Evolutionary conservation across 108 stramenopile genomes (phyloP), one percentile per base, ranked within the genome.

Genomic region (Nitzschia sp.): DNA sequence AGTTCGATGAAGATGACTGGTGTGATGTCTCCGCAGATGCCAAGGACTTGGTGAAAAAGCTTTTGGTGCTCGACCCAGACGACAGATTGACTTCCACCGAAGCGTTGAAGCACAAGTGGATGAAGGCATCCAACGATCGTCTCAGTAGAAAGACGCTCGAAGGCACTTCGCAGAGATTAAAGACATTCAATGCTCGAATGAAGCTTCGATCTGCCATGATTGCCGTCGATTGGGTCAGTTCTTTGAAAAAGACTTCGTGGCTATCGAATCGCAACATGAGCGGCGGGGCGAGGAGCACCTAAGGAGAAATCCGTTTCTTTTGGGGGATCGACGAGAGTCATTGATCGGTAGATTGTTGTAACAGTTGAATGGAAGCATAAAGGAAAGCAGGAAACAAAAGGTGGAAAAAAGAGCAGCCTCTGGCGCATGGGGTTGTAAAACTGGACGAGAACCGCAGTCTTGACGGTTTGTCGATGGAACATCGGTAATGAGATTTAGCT

Each of bases 151-250:
- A 74, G 65, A 64, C 45, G 8, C 77, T 92, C 19, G 24, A 64
- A 33, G 76, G 68, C 27, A 85, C 94, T 8, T 82, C 87, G 29
- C 78, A 78, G 70, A 68, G 85, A 64, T 77, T 95, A 59, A 92
- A 95, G 85, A 88, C 80, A 29, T 95, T 91, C 85, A 92, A 95
- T 77, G 94, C 94, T 15, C 76, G 89, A 53, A 78, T 87, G 85
- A 92, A 91, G 68, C 75, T 95, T 18, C 80, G 82, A 34, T 78
- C 87, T 45, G 87, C 92, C n/a, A 86, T 93, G 83, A 88, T 90
- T 74, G 91, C 88, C 0, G 85, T 92, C 35, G 80, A 80, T 46
- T 85, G 81, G 81, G 79, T 85, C 38, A 74, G 66, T 42, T 77
- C 71, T 15, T 54, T 85, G 70, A 76, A 76, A 30, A 72, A 68